These are phyloP conservation scores for Leccinum broughii DNA, from an alignment of 768 basidiomycete species.

Conservation along the genomic window DNA sequence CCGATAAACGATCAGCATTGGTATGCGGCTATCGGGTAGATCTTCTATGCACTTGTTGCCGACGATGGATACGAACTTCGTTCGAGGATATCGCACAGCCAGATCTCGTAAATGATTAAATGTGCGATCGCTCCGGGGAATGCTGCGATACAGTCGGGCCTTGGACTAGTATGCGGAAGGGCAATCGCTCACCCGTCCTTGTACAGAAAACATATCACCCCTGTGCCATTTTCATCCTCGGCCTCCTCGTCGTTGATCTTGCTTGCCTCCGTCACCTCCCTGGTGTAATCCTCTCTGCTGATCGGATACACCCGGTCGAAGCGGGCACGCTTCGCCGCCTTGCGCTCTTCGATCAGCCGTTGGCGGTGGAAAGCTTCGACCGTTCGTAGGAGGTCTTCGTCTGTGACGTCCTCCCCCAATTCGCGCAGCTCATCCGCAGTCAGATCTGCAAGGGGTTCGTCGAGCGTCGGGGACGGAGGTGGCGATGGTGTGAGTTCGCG, in stretches of 20 bases:
- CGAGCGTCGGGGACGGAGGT: slow-evolving; percentile 71
- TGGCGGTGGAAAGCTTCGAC: slow-evolving; percentile 66
- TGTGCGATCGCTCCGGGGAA: slow-evolving; percentile 79
- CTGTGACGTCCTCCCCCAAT: slow-evolving; percentile 67
- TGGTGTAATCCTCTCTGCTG: slow-evolving; percentile 88
- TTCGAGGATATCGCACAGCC: slow-evolving; percentile 81
- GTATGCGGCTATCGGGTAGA: slow-evolving; percentile 86
- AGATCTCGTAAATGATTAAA: slow-evolving; percentile 67
- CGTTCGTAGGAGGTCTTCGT: slow-evolving; percentile 76
- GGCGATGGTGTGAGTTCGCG: slow-evolving; percentile 77
- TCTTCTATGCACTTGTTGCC: slow-evolving; percentile 96
- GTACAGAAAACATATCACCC: slow-evolving; percentile 92
- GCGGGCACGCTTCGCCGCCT: slow-evolving; percentile 56
- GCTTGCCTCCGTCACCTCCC: slow-evolving; percentile 95
- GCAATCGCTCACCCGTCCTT: slow-evolving; percentile 79
- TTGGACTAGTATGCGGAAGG: not conserved
- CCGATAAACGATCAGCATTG: slow-evolving; percentile 91
- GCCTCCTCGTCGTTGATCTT: slow-evolving; percentile 64
- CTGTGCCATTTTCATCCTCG: slow-evolving; percentile 73
- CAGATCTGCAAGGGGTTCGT: slow-evolving; percentile 65
- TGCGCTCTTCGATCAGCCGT: slow-evolving; percentile 62
- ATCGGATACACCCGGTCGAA: slow-evolving; percentile 91
- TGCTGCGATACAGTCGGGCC: slow-evolving; percentile 42
- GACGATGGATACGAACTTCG: slow-evolving; percentile 95
- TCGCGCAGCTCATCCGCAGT: slow-evolving; percentile 64